Percentiles rank a stretch among this genome's conserved stretches.
Conservation (phyloP, 306 rosid genomes). For the Pyrus pyrifolia region DNA sequence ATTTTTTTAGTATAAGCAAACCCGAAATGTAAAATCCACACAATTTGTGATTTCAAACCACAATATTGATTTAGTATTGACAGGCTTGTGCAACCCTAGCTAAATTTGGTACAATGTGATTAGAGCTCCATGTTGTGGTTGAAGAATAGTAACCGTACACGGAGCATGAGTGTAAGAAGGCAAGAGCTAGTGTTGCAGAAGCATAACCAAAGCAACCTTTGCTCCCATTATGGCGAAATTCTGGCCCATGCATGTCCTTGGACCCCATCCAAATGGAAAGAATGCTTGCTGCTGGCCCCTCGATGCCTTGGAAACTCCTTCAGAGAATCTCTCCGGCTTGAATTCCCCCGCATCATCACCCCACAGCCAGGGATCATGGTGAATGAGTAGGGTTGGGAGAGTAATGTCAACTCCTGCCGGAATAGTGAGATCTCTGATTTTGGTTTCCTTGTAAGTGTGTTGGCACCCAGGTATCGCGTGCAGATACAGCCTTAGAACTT, state of each 20-base stretch:
- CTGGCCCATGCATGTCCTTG: constrained; percentile 45
- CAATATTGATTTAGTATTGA: neutral
- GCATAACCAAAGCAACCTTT: constrained; percentile 31
- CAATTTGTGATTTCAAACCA: neutral
- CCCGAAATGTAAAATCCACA: neutral
- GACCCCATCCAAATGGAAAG: constrained; percentile 54
- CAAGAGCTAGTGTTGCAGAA: constrained; percentile 38
- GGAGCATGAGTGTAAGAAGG: constrained; percentile 49
- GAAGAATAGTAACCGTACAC: constrained; percentile 36
- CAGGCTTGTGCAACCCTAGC: neutral
- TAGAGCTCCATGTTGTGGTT: constrained; percentile 54
- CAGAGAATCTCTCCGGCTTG: constrained; percentile 47
- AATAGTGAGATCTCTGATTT: constrained; percentile 22
- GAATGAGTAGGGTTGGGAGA: constrained; percentile 36
- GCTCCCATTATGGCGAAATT: constrained; percentile 43
- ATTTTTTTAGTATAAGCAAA: no score
- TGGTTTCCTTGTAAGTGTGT: constrained; percentile 30
- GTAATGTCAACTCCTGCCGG: constrained; percentile 46
- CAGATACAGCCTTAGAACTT: constrained; percentile 51
- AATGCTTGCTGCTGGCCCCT: constrained; percentile 32
- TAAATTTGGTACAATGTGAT: constrained; percentile 24
- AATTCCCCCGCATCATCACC: constrained; percentile 44
- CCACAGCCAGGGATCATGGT: constrained; percentile 41
- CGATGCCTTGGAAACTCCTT: constrained; percentile 29
- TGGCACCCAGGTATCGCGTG: constrained; percentile 43